Base-by-base conservation (phyloP, 2,329 filamentous ascomycete species). In the Diplocarpon mali region DNA sequence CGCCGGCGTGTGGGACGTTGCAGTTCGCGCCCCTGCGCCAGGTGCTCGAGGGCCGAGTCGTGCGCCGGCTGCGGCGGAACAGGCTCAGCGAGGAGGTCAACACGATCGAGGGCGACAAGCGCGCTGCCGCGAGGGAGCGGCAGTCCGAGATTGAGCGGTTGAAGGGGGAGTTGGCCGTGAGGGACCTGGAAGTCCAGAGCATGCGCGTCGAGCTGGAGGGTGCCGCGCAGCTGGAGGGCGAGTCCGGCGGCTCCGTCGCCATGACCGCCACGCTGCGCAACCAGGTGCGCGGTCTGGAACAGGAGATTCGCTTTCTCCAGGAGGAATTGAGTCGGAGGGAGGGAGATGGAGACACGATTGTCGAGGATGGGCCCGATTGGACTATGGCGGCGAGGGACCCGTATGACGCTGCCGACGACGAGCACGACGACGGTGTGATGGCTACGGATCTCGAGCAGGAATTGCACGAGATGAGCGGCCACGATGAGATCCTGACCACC, bases 21-120 rank as follows among this genome's bases (percentile, higher is more conserved):
- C 62, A 67, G 46, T 71, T 76, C 40, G 60, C 67, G 24, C 66
- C 69, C 0, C 66, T 79, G 2, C 69, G 72, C 8, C 73, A 77
- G 45, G 69, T 76, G 13, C 64, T 76, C 7, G 71, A 76, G 34
- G 74, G 72, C 6, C 70, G 76, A 12, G 66, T 78, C 37, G 72
- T 76, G 61, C 69, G 76, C 5, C 69, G 76, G 14, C 66, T 76
- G 31, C 67, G 72, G 7, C 70, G 76, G 40, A 74, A 72, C 51
- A 68, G 72, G 3, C 57, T 79, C 5, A 76, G 74, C 51, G 75
- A 76, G 50, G 72, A 79, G 61, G 71, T 78, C 62, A 73, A 77
- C 56, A 58, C 60, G 11, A 69, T 76, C 42, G 63, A 69, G 7
- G 62, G 63, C 7, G 70, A 73, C 45, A 72, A 70, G 56, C 66